Conservation (phyloP, 257 asterid species). For the Ilex aquifolium region DNA sequence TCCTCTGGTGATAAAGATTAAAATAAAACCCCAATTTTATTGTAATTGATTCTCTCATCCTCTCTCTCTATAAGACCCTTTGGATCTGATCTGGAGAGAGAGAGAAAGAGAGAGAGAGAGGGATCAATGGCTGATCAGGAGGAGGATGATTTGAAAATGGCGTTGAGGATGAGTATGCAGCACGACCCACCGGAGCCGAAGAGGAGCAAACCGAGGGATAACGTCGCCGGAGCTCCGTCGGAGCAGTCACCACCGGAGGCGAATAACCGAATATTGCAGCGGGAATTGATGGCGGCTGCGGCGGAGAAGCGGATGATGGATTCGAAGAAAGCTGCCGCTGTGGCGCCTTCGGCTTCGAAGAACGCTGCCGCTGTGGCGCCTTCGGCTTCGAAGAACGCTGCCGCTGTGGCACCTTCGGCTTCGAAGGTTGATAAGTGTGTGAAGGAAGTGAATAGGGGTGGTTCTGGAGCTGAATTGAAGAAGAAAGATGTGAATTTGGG, state of each 20-base stretch:
- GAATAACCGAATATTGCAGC: slow-evolving; percentile 47
- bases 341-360: slow-evolving; percentile 15
- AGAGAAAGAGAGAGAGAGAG: neutral
- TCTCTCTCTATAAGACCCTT: neutral
- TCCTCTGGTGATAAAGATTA: too few relatives aligned
- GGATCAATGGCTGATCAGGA: slow-evolving; percentile 63
- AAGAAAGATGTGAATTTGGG: slow-evolving; percentile 27
- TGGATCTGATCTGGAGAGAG: neutral
- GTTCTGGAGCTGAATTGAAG: slow-evolving; percentile 20
- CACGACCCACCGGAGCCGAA: slow-evolving; percentile 88
- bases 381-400: too few relatives aligned
- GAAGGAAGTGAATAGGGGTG: neutral
- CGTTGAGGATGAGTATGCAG: slow-evolving; percentile 62
- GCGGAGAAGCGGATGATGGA: slow-evolving; percentile 89
- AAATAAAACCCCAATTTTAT: too few relatives aligned
- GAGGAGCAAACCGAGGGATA: slow-evolving; percentile 79
- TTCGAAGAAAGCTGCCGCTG: slow-evolving; percentile 19
- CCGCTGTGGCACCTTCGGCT: neutral
- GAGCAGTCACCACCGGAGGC: slow-evolving; percentile 49
- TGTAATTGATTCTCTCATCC: too few relatives aligned
- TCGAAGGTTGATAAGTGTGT: too few relatives aligned
- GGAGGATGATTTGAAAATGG: slow-evolving; percentile 67
- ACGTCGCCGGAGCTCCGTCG: slow-evolving; percentile 23
- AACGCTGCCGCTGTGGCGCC: neutral
- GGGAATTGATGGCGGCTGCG: slow-evolving; percentile 95